Evolutionary conservation across 148 eudicot species (phyloP), one percentile per base, ranked within the genome.

Genomic region (Chenopodium formosanum): DNA sequence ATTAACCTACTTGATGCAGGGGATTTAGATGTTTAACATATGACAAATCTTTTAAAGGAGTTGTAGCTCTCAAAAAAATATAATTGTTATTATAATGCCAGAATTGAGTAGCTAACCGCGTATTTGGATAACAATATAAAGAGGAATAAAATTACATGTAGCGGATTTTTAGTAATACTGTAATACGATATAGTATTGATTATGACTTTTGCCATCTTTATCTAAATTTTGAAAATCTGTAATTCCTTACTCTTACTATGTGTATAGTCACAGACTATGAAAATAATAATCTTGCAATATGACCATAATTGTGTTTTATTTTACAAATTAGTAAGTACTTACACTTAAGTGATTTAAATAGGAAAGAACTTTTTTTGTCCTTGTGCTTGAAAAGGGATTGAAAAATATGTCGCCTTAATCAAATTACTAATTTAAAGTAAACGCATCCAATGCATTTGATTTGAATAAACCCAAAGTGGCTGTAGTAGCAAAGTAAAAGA

Each of bases 361-460:
- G 13, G 34, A 34, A 4, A 37, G 74, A 20, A 70, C 4, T 10
- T 46, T 12, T 4, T 46, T 46, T 22, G 17, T 47, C 23, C 17
- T 73, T 2, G 6, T 47, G 34, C 3, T 22, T 6, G 22, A 6
- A 46, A n/a, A 47, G 19, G 52, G 16, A 1, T 47, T 47, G 19
- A 25, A 73, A 73, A 23, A 46, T n/a, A 14, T 46, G 60, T 58
- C 10, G 75, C 56, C 75, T 31, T 47, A 68, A 79, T 8, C 63
- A 67, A 47, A 63, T 46, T 67, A 40, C 58, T 44, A 73, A 62
- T 40, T 46, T 32, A 68, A 79, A 58, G 9, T 31, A 47, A 68
- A 7, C 52, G 81, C 65, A 79, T 68, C 81, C 81, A 29, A 69
- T 68, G 75, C 81, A 56, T 6, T 74, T 31, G 13, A 3, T 50